Conservation (phyloP, 2,329 filamentous ascomycete species). For the Fusarium chlamydosporum region DNA sequence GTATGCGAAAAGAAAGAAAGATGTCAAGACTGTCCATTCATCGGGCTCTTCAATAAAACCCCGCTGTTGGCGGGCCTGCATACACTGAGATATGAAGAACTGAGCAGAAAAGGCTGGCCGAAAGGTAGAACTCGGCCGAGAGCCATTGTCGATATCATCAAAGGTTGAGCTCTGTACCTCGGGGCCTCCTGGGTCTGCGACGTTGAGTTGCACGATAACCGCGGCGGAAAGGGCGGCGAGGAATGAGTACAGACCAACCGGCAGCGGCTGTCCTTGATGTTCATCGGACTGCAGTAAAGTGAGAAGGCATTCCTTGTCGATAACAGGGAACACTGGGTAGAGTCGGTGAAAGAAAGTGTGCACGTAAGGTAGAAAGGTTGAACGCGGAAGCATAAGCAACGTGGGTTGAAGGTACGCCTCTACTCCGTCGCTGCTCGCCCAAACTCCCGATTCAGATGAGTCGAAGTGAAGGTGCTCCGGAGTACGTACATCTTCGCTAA, state of each 20-base stretch:
- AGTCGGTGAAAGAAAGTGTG: conserved; percentile 41
- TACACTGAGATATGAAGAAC: conserved; percentile 32
- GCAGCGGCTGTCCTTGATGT: conserved; percentile 2
- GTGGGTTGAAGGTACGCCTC: conserved; percentile 1
- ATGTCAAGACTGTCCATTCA: conserved; percentile 44
- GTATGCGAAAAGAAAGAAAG: conserved; percentile 44
- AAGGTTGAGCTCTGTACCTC: conserved; percentile 10
- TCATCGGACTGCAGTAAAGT: conserved; percentile 13
- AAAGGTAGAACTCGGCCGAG: neutral
- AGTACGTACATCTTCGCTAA: neutral
- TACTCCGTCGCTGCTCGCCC: neutral
- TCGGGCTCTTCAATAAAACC: conserved; percentile 37
- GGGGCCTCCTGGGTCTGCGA: conserved; percentile 4
- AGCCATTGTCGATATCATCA: neutral
- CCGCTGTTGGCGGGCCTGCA: conserved; percentile 25
- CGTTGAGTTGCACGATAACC: conserved; percentile 42
- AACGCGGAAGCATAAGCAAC: conserved; percentile 3
- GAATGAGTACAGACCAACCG: conserved; percentile 23
- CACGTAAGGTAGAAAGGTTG: conserved; percentile 31
- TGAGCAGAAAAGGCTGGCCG: neutral
- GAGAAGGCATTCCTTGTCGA: conserved; percentile 31
- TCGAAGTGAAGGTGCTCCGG: neutral
- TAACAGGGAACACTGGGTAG: conserved; percentile 44
- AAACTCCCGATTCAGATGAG: conserved; percentile 2
- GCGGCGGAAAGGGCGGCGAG: conserved; percentile 40